phyloP scores from a whole-genome alignment of 2,329 filamentous ascomycete species.

The Lecanicillium sp. region DNA sequence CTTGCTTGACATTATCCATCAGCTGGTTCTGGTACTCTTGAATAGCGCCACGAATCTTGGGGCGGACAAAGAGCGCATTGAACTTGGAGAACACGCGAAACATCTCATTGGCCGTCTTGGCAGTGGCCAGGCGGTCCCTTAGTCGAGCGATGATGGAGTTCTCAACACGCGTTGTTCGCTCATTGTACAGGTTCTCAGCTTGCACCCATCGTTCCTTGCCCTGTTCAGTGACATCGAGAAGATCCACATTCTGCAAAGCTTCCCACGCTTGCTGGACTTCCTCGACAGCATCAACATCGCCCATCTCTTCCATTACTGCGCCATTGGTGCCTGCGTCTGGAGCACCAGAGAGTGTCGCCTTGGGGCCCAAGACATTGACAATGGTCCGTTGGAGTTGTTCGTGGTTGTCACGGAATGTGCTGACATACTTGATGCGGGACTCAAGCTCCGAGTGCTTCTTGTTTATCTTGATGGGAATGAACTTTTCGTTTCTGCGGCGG shows the following conservation, averaged over 20 bases:
- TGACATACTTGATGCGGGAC: slow-evolving; percentile 84
- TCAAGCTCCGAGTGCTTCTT: slow-evolving; percentile 84
- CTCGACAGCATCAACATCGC: slow-evolving; percentile 92
- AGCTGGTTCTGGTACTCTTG: slow-evolving; percentile 97
- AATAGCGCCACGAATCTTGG: slow-evolving; percentile 98
- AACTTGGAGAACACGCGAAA: slow-evolving; percentile 99
- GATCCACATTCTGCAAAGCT: slow-evolving; percentile 86
- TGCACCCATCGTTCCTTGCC: slow-evolving; percentile 89
- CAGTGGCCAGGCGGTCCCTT: slow-evolving; percentile 84
- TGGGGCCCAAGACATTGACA: slow-evolving; percentile 86
- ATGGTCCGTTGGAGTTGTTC: slow-evolving; percentile 97
- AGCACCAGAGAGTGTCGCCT: slow-evolving; percentile 47
- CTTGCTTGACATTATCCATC: slow-evolving; percentile 95
- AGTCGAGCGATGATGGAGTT: slow-evolving; percentile 97
- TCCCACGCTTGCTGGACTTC: slow-evolving; percentile 94
- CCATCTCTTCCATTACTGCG: slow-evolving; percentile 84
- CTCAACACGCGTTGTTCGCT: slow-evolving; percentile 92
- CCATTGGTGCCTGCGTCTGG: slow-evolving; percentile 48
- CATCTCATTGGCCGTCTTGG: slow-evolving; percentile 98
- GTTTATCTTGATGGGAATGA: slow-evolving; percentile 94
- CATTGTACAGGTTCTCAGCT: slow-evolving; percentile 93
- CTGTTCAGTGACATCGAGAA: slow-evolving; percentile 83
- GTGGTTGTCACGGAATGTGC: slow-evolving; percentile 91
- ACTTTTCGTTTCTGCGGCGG: slow-evolving; percentile 88
- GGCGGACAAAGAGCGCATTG: slow-evolving; percentile 94